Evolutionary conservation across 208 protist species (phyloP).

Genomic region (Leptomonas seymouri): DNA sequence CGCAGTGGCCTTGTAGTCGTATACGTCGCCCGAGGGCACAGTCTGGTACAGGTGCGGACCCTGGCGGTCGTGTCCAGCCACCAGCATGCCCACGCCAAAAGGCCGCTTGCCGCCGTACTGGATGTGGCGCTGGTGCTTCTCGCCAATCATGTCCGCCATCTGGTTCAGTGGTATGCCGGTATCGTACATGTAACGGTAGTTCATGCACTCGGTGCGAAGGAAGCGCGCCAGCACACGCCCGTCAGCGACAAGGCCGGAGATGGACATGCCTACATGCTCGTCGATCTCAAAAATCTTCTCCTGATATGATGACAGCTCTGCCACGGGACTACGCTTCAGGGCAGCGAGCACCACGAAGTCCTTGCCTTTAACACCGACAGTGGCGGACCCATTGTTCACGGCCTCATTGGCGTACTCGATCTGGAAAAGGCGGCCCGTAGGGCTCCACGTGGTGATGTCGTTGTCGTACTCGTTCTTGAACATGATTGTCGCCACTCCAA

Average conservation of each 20-base stretch:
- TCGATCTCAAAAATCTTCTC: conserved; percentile 98
- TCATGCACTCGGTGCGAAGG: conserved; percentile 97
- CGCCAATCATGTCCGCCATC: conserved; percentile 83
- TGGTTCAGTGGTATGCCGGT: conserved; percentile 69
- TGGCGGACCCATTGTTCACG: conserved; percentile 98
- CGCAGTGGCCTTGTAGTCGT: conserved; percentile 98
- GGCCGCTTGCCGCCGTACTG: conserved; percentile 96
- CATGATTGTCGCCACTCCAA: conserved; percentile 34
- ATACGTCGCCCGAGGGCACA: conserved; percentile 97
- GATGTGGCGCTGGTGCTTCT: conserved; percentile 98
- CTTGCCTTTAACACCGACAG: conserved; percentile 97
- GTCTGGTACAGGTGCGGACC: conserved; percentile 97
- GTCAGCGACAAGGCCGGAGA: conserved; percentile 98
- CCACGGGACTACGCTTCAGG: conserved; percentile 92
- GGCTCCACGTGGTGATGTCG: conserved; percentile 99
- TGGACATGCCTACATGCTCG: conserved; percentile 98
- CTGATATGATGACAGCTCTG: conserved; percentile 98
- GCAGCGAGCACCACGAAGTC: conserved; percentile 95
- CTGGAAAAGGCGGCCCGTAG: conserved; percentile 97
- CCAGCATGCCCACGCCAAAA: conserved; percentile 99
- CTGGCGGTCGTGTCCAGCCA: conserved; percentile 94
- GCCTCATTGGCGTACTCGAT: conserved; percentile 99
- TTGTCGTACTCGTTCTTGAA: conserved; percentile 98
- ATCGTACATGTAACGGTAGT: conserved; percentile 96
- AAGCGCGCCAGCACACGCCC: conserved; percentile 95